Percentiles rank a stretch among this genome's conserved stretches.
These are phyloP conservation scores for Marasmius oreades DNA, from an alignment of 1,284 basidiomycete genomes.

Conservation along the genomic window DNA sequence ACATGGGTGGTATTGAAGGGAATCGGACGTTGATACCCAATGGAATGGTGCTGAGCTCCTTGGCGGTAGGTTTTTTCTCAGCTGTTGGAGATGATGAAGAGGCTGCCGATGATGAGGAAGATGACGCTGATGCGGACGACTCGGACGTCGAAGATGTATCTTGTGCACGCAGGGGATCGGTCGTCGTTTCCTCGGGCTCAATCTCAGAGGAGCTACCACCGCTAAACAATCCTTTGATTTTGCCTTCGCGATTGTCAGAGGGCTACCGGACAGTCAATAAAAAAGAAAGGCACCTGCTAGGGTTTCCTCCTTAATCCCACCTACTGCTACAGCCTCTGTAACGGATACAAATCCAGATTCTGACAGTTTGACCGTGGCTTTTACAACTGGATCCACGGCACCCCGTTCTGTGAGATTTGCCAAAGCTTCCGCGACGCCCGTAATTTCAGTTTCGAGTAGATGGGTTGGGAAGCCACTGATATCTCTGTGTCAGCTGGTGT, in stretches of 20 bases:
- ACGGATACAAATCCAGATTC: slow-evolving; percentile 83
- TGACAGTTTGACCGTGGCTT: slow-evolving; percentile 77
- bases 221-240: slow-evolving; percentile 83
- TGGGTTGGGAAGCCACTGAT: slow-evolving; percentile 62
- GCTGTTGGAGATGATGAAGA: slow-evolving; percentile 26
- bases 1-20: slow-evolving; percentile 68
- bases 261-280: slow-evolving; percentile 4
- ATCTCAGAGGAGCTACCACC: slow-evolving; percentile 44
- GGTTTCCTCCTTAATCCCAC: slow-evolving; percentile 76
- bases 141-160: slow-evolving; percentile 20
- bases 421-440: slow-evolving; percentile 67
- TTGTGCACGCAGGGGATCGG: slow-evolving; percentile 37
- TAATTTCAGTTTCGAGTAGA: slow-evolving; percentile 65
- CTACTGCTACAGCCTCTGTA: slow-evolving; percentile 69
- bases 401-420: slow-evolving; percentile 73
- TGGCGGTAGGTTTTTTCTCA: slow-evolving; percentile 32
- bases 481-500: slow-evolving; percentile 8
- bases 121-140: slow-evolving; percentile 25
- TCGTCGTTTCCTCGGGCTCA: slow-evolving; percentile 30
- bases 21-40: slow-evolving; percentile 63
- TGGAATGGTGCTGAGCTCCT: slow-evolving; percentile 50
- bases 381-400: slow-evolving; percentile 71
- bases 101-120: slow-evolving; percentile 23
- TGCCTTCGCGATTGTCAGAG: slow-evolving; percentile 42
- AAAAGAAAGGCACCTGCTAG: slow-evolving; percentile 50